A percentile compares a stretch with the other conserved stretches of the same genome.
Conservation (phyloP, 225 moss, liverwort and hornwort species). For the Bryum argenteum region DNA sequence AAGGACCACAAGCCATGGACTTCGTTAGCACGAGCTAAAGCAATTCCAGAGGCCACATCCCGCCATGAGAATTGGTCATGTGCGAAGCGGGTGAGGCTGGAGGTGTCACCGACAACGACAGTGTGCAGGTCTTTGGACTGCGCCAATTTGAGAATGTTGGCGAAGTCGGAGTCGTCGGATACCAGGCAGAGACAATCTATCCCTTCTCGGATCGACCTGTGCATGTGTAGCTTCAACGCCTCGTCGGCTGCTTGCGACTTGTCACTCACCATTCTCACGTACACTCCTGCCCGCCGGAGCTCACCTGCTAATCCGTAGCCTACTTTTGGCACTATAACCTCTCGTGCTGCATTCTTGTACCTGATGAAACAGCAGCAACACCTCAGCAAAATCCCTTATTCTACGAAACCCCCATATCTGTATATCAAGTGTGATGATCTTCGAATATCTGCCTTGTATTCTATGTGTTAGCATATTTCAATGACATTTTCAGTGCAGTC, state of each 20-base stretch:
- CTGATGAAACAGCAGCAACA: constrained; percentile 20
- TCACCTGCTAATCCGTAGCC: constrained; percentile 73
- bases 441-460: too few relatives aligned
- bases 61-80: constrained; percentile 67
- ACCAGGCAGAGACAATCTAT: constrained; percentile 70
- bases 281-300: constrained; percentile 69
- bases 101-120: constrained; percentile 60
- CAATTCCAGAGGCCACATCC: constrained; percentile 56
- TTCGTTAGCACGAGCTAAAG: constrained; percentile 52
- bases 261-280: constrained; percentile 66
- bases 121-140: constrained; percentile 49
- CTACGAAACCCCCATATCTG: too few relatives aligned
- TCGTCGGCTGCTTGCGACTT: constrained; percentile 78
- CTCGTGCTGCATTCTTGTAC: constrained; percentile 57
- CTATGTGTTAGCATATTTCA: too few relatives aligned
- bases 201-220: constrained; percentile 54
- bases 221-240: constrained; percentile 71
- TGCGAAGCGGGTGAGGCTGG: constrained; percentile 48
- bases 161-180: constrained; percentile 70
- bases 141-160: constrained; percentile 53
- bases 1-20: constrained; percentile 50
- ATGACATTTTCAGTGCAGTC: too few relatives aligned
- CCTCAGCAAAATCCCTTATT: too few relatives aligned
- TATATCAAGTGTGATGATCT: too few relatives aligned
- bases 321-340: constrained; percentile 61